Base-by-base conservation (phyloP, 176 grass and related monocot genomes). In the Avena eriantha region DNA sequence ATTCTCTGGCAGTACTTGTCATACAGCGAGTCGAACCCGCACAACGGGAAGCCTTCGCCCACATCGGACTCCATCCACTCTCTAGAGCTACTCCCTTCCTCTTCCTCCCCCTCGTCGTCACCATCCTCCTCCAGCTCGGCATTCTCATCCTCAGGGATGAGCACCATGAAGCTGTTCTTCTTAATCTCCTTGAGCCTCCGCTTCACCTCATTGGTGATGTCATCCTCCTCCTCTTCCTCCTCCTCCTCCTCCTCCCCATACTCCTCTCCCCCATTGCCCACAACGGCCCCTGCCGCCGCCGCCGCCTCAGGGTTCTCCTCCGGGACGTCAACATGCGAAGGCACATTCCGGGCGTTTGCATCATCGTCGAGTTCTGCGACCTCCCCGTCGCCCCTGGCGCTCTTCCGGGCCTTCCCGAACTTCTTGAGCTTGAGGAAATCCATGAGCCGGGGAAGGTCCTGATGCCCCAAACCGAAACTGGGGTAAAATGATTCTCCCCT, bases 101-200 rank as follows among this genome's bases (percentile, higher is more conserved):
- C 93, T 64, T 74, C 71, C 43, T 75, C 39, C 39, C 39, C 71
- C 22, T 74, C 72, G 1, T 87, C 95, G 5, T 77, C 89, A 0
- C 86, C 92, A 18, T 89, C 87, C 50, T 89, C 86, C 41, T 92
- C 93, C 50, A 88, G 87, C 73, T 90, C 93, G 0, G 79, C 89
- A 7, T 84, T 84, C 13, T 91, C 89, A 35, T 95, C 93, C 85
- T 95, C 93, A 0, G 97, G 97, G 41, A 99, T 99, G 22, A 94
- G 85, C 59, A 99, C 97, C 97, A 99, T 94, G 92, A 99, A 96
- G 45, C 85, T 94, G 89, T 93, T 94, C 90, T 94, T 96, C 79
- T 85, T 91, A 31, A 93, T 51, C 87, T 99, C 94, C 89, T 96
- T 96, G 82, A 99, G 93, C 90, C 97, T 86, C 46, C 97, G 83